Evolutionary conservation across 768 basidiomycete genomes (phyloP), one percentile per base, ranked within the genome.

Genomic region (Sporobolomyces phaffii): DNA sequence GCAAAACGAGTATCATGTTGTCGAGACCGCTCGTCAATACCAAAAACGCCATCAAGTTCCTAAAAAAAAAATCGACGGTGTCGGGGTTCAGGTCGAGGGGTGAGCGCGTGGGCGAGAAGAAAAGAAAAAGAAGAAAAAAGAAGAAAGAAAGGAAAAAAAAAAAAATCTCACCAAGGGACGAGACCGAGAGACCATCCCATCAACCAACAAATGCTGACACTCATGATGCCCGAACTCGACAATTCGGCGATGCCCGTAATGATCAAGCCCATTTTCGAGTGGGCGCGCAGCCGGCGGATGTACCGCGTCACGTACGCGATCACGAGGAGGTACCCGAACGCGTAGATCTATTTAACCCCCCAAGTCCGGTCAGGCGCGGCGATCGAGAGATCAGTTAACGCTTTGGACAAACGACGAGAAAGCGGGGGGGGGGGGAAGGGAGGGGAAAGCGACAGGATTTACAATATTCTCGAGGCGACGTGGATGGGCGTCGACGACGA

Each of bases 21-120:
- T 98, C 94, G 3, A 91, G 89, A 4, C 94, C 94, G 18, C 94
- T 88, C 71, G 98, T 93, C 10, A 92, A 84, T 56, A 99, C 91
- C 41, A 96, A 88, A 64, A 97, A 88, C 2, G 93, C 93, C 57
- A 99, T 62, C 28, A 71, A 41, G 28, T 71, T 75, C 70, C 73
- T 69, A n/a, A n/a, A n/a, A 28, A 41, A 41, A 45, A 22, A 63
- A 17, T 20, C 26, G 13, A 15, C 77, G 28, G 66, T 72, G n/a
- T n/a, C n/a, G n/a, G 74, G 73, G 40, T 11, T 33, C 75, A 59
- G 29, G 60, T 71, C 6, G 64, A 64, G n/a, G n/a, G n/a, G n/a
- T n/a, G n/a, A n/a, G n/a, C n/a, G n/a, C n/a, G n/a, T n/a, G n/a
- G n/a, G n/a, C n/a, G 73, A 58, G 53, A 4, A 3, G 2, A 38